phyloP scores from a whole-genome alignment of 768 basidiomycete genomes.

The Harrya chromipes region DNA sequence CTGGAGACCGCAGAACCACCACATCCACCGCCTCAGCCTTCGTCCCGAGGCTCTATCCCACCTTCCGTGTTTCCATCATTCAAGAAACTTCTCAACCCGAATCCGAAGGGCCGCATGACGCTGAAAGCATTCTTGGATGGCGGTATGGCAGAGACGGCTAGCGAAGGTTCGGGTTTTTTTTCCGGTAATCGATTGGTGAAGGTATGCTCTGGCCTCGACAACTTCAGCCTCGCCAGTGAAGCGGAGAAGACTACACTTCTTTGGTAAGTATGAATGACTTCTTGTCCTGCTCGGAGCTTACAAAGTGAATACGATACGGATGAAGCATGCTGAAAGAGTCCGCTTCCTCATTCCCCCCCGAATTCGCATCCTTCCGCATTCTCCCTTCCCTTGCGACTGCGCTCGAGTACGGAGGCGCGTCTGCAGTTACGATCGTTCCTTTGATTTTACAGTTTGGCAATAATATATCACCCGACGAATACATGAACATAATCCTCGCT shows the following conservation, averaged over 20 bases:
- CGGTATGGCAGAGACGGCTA: slow-evolving; percentile 66
- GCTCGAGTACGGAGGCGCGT: slow-evolving; percentile 73
- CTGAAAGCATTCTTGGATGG: slow-evolving; percentile 74
- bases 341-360: slow-evolving; percentile 67
- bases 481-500: slow-evolving; percentile 60
- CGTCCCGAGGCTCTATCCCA: slow-evolving; percentile 77
- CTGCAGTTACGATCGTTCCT: slow-evolving; percentile 76
- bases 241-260: slow-evolving; percentile 73
- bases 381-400: slow-evolving; percentile 81
- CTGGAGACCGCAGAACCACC: slow-evolving; percentile 68
- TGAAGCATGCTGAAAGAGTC: slow-evolving; percentile 71
- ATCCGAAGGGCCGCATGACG: slow-evolving; percentile 72
- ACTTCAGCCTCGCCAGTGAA: slow-evolving; percentile 79
- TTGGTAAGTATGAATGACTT: slow-evolving; percentile 40
- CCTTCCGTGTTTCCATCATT: slow-evolving; percentile 68
- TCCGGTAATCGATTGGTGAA: slow-evolving; percentile 76
- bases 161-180: slow-evolving; percentile 67
- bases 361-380: slow-evolving; percentile 83
- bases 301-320: no score
- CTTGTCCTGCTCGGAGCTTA: no score
- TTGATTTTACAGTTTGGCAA: slow-evolving; percentile 79
- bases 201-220: slow-evolving; percentile 81
- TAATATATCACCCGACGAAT: slow-evolving; percentile 67
- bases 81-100: slow-evolving; percentile 89
- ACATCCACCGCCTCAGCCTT: slow-evolving; percentile 74